A percentile compares a stretch with the other conserved stretches of the same genome.
phyloP scores from a whole-genome alignment of 257 asterid genomes.

The Solanum acaule region DNA sequence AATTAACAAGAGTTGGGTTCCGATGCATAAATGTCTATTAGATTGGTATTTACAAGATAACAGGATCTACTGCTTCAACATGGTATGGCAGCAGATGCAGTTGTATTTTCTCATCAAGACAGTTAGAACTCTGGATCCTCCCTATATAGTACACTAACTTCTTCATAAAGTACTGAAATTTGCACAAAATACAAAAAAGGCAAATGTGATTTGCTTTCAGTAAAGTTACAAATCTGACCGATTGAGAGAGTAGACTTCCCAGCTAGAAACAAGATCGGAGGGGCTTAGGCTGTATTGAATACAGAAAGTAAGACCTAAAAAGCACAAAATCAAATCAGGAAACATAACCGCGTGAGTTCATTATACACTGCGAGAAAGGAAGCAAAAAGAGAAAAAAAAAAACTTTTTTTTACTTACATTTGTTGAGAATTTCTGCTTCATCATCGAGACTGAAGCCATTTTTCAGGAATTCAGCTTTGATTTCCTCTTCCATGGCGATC shows the following conservation, averaged over 20 bases:
- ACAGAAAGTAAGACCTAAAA: constrained; percentile 65
- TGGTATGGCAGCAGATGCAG: background rate
- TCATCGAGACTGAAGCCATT: constrained; percentile 49
- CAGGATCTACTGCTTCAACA: background rate
- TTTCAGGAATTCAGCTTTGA: constrained; percentile 62
- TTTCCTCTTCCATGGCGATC: constrained; percentile 68
- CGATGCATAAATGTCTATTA: background rate
- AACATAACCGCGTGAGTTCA: background rate
- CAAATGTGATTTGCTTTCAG: background rate
- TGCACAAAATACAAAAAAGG: background rate
- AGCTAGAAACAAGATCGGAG: constrained; percentile 80
- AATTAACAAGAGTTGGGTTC: background rate
- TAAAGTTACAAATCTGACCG: constrained; percentile 30
- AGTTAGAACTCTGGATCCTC: background rate
- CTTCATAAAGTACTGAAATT: background rate
- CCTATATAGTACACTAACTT: background rate
- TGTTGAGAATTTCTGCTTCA: constrained; percentile 58
- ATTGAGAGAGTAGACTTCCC: constrained; percentile 81
- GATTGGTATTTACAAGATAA: background rate
- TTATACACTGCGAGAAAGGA: background rate
- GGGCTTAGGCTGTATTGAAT: constrained; percentile 79
- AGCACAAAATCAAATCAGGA: background rate
- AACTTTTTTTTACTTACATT: constrained; percentile 36
- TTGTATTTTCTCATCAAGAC: background rate
- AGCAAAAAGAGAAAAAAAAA: background rate